Conservation (phyloP, 1,139 yeast species). For the Kodamaea plutei region DNA sequence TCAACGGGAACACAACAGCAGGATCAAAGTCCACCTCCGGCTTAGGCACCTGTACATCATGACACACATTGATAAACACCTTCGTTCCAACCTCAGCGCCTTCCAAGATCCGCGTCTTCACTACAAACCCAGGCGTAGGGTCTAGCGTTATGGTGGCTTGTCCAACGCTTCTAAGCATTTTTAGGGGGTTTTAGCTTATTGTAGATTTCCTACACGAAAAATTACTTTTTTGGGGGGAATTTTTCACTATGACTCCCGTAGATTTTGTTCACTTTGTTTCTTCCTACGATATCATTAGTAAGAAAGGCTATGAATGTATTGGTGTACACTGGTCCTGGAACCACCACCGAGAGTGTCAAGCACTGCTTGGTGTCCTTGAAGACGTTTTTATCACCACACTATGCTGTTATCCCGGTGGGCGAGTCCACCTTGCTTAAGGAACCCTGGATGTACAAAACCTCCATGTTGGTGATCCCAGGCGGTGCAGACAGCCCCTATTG, state of each 20-base stretch:
- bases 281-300: no score
- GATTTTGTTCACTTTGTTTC: no score
- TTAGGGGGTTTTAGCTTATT: no score
- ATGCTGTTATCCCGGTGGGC: constrained; percentile 75
- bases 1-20: constrained; percentile 55
- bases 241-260: no score
- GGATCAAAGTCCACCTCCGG: constrained; percentile 51
- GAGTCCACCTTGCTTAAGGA: constrained; percentile 63
- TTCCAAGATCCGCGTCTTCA: constrained; percentile 51
- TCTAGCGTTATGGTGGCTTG: constrained; percentile 12
- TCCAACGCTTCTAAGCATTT: constrained; percentile 6
- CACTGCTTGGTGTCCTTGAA: constrained; percentile 78
- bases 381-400: constrained; percentile 75
- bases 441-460: constrained; percentile 84
- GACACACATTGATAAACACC: constrained; percentile 75
- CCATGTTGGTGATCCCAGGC: constrained; percentile 85
- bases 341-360: constrained; percentile 81
- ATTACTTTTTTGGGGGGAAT: neutral
- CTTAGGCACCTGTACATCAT: constrained; percentile 58
- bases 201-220: no score
- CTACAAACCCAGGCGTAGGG: constrained; percentile 62
- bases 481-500: constrained; percentile 95
- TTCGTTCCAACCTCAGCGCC: constrained; percentile 41
- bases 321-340: constrained; percentile 81
- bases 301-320: constrained; percentile 81